phyloP scores from a whole-genome alignment of 495 filamentous ascomycete species.

The Hypoxylon lienhwacheense region DNA sequence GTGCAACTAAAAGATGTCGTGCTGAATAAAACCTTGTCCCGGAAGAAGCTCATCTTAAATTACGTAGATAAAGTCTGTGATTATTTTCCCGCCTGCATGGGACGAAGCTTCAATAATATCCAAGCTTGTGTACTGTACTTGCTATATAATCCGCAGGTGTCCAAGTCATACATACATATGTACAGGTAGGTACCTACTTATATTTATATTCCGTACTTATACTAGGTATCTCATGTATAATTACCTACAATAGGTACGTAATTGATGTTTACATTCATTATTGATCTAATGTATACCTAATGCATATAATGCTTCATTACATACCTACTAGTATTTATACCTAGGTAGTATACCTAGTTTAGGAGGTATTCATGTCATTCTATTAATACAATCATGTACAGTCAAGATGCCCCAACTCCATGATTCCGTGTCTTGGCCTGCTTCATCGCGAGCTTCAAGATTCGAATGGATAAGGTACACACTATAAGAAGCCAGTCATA shows the following conservation, averaged over 20 bases:
- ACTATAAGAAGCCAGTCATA: slow-evolving; percentile 17
- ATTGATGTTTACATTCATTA: background rate
- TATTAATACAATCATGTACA: background rate
- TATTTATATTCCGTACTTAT: background rate
- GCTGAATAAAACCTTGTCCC: slow-evolving; percentile 13
- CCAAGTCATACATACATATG: background rate
- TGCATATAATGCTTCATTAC: too few relatives aligned
- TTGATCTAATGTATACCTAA: too few relatives aligned
- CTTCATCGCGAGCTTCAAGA: slow-evolving; percentile 5
- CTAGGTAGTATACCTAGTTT: too few relatives aligned
- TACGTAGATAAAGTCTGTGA: too few relatives aligned
- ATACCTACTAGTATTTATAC: too few relatives aligned
- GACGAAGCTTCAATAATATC: too few relatives aligned
- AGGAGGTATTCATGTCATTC: background rate
- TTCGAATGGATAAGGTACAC: slow-evolving; percentile 1
- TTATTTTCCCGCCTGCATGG: too few relatives aligned
- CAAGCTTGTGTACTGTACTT: too few relatives aligned
- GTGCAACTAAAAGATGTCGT: slow-evolving; percentile 6
- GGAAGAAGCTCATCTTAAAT: slow-evolving; percentile 34
- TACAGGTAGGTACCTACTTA: background rate
- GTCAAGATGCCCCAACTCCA: background rate
- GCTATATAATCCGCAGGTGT: too few relatives aligned
- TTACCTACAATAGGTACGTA: background rate
- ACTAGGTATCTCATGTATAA: background rate
- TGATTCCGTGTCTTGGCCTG: slow-evolving; percentile 24